Conservation (phyloP, 2,329 filamentous ascomycete species). For the Westerdykella aurantiaca region DNA sequence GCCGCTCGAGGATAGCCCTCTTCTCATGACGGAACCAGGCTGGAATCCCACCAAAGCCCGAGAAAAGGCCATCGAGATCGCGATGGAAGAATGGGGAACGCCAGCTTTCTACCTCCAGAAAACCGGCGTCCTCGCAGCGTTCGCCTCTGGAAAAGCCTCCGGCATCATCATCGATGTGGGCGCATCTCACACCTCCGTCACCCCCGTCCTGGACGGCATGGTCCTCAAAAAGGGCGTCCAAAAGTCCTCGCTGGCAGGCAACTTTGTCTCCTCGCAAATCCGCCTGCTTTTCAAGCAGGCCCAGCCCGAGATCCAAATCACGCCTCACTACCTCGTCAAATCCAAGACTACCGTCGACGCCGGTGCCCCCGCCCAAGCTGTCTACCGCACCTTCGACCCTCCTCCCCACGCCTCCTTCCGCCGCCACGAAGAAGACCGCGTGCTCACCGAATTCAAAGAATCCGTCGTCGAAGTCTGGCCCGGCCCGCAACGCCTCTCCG, state of each 20-base stretch:
- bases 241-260: slow-evolving; percentile 76
- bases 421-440: slow-evolving; percentile 80
- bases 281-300: slow-evolving; percentile 68
- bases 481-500: slow-evolving; percentile 63
- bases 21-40: slow-evolving; percentile 88
- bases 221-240: slow-evolving; percentile 82
- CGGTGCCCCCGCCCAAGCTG: slow-evolving; percentile 69
- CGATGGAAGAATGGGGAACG: slow-evolving; percentile 94
- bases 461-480: slow-evolving; percentile 88
- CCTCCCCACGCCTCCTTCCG: slow-evolving; percentile 66
- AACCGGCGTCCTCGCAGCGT: slow-evolving; percentile 84
- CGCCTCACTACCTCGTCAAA: slow-evolving; percentile 81
- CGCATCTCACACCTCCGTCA: slow-evolving; percentile 80
- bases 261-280: slow-evolving; percentile 86
- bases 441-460: slow-evolving; percentile 95
- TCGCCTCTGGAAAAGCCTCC: slow-evolving; percentile 87
- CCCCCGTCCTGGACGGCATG: slow-evolving; percentile 89
- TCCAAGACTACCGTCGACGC: slow-evolving; percentile 87
- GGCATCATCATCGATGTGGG: slow-evolving; percentile 90
- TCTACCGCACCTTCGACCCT: slow-evolving; percentile 61
- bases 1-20: slow-evolving; percentile 78
- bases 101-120: slow-evolving; percentile 92
- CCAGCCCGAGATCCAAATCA: slow-evolving; percentile 65
- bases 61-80: slow-evolving; percentile 91
- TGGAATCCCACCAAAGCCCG: slow-evolving; percentile 86